Evolutionary conservation across 108 stramenopile species (phyloP), one percentile per base, ranked within the genome.

Genomic region (Pseudonitzschia multiseries): DNA sequence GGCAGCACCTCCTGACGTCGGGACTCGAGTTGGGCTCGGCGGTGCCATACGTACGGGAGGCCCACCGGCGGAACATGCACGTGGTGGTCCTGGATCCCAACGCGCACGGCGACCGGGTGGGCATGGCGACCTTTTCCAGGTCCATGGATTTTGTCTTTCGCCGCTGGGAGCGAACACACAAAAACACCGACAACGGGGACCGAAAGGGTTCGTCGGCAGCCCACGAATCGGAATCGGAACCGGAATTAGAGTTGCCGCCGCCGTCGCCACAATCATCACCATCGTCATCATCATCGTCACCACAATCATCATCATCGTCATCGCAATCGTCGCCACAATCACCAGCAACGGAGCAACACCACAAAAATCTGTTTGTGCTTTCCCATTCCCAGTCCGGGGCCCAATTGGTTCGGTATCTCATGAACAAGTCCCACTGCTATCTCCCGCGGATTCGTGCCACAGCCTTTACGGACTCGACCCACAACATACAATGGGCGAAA

Each of bases 391-490:
- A 85, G 15, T 84, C 87, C 0, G 91, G 91, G 13, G 79, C 85
- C 8, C 91, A 92, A 46, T 69, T 92, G 56, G 86, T 80, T 0
- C 73, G 91, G 12, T 88, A 84, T 65, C 77, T 89, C 13, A 71
- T 92, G 44, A 81, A 87, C 52, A 76, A 83, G 48, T 68, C 69
- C 27, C 29, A 85, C 15, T 71, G 78, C 15, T 85, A 85, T 54
- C 51, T 90, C 1, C 88, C 88, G 14, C 85, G 82, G 20, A 88
- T 93, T 20, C 79, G 79, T 8, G 89, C 89, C 52, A 83, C 89
- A 36, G 93, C 88, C 2, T 93, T 93, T 68, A 93, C 93, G 1
- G 93, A 93, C 57, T 91, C 90, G 65, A 91, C 88, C 21, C 93
- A 93, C 79, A 91, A 89, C 61, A 85, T 93, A 15, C 93, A 91